phyloP scores from a whole-genome alignment of 2,329 filamentous ascomycete species.

The Colletotrichum brevisporum region DNA sequence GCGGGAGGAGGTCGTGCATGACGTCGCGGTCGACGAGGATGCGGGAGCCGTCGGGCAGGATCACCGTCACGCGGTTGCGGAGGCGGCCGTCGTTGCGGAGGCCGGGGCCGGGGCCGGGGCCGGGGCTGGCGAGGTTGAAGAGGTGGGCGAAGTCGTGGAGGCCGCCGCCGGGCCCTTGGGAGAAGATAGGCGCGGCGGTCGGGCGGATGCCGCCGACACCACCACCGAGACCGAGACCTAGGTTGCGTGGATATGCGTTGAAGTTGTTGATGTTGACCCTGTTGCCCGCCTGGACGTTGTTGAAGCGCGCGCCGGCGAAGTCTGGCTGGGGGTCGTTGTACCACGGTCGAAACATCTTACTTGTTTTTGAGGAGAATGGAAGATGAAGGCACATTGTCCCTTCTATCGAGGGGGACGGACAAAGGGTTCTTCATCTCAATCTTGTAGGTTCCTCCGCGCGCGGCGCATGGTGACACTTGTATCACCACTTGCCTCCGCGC shows the following conservation, averaged over 20 bases:
- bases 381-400: not conserved
- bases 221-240: not conserved
- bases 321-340: slow-evolving; percentile 11
- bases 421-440: not conserved
- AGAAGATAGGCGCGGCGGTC: not conserved
- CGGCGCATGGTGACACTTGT: slow-evolving; percentile 4
- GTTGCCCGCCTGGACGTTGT: slow-evolving; percentile 10
- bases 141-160: slow-evolving; percentile 27
- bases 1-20: slow-evolving; percentile 35
- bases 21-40: slow-evolving; percentile 29
- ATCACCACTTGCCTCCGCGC: not conserved
- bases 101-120: not conserved
- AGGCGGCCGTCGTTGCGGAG: slow-evolving; percentile 21
- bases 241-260: not conserved
- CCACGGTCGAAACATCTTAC: slow-evolving; percentile 31
- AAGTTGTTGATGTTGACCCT: slow-evolving; percentile 34
- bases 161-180: not conserved
- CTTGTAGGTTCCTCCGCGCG: not conserved
- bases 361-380: not conserved
- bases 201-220: not conserved
- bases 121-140: slow-evolving; percentile 20
- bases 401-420: not conserved
- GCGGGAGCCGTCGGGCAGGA: slow-evolving; percentile 25
- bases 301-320: slow-evolving; percentile 9
- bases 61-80: slow-evolving; percentile 33